Conservation (phyloP, 208 protist species). For the Trypanosoma brucei region DNA sequence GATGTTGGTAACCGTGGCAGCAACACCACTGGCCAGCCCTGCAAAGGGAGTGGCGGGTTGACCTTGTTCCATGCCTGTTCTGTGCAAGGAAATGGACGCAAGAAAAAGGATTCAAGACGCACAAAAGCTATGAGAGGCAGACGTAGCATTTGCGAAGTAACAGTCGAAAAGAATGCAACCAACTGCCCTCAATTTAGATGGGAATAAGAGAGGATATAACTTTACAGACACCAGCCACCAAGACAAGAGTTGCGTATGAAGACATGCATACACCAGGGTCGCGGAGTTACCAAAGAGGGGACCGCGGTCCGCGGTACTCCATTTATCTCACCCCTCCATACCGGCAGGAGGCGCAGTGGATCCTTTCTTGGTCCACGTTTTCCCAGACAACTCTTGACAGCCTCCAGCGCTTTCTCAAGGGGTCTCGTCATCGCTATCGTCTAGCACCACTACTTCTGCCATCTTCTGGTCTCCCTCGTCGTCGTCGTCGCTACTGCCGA, state of each 20-base stretch:
- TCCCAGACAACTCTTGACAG: neutral
- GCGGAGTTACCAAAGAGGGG: too few relatives aligned
- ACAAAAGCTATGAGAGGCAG: too few relatives aligned
- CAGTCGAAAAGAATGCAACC: too few relatives aligned
- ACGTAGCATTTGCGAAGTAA: too few relatives aligned
- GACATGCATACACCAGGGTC: too few relatives aligned
- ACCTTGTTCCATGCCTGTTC: too few relatives aligned
- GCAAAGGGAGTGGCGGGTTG: neutral
- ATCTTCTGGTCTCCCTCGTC: neutral
- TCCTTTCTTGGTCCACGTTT: neutral
- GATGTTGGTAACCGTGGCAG: neutral
- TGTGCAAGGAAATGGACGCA: neutral
- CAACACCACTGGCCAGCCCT: neutral
- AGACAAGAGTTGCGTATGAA: too few relatives aligned
- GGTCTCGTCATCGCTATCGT: neutral
- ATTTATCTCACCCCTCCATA: too few relatives aligned
- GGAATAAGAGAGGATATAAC: too few relatives aligned
- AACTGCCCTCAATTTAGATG: too few relatives aligned
- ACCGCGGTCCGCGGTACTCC: too few relatives aligned
- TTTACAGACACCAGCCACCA: too few relatives aligned
- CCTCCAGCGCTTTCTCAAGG: neutral
- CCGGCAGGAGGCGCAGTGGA: neutral
- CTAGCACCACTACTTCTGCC: slow-evolving; percentile 7
- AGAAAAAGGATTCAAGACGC: neutral
- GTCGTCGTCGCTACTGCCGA: slow-evolving; percentile 17